Base-by-base conservation (phyloP, 2,329 filamentous ascomycete species). In the Aspergillus thermomutatus region DNA sequence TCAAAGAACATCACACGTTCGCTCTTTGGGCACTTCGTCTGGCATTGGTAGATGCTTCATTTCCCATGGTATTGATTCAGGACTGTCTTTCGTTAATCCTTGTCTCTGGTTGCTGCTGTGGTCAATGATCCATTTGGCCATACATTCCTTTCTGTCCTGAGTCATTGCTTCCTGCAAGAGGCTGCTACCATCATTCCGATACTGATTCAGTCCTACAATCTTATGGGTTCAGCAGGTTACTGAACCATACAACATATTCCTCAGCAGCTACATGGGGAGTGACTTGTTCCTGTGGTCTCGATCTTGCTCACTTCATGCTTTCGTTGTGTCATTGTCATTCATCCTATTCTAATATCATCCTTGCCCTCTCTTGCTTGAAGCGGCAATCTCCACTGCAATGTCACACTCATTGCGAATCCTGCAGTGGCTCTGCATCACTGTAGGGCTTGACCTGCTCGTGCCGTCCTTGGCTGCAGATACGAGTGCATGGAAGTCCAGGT, bases 401-500 rank as follows among this genome's bases (percentile, higher is more conserved):
- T 14, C 14, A 17, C 28, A 25, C 45, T 56, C 51, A 21, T 49
- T 51, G 49, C 50, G 34, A 19, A 37, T 52, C 10, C 31, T 52
- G 37, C 47, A 50, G 49, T 56, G 46, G 57, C 41, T 59, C 9
- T 57, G 23, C 21, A 41, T 56, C n/a, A 53, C 45, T 28, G n/a
- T 37, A 14, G 27, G 28, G 14, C 11, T 58, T 31, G 48, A 40
- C 25, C 41, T 66, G 10, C 48, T 63, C 21, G 31, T 43, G 10
- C 31, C 59, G 17, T 48, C 59, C 8, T 55, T 57, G 17, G 69
- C 70, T 21, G 73, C 69, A 27, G 53, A 50, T 21, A 68, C 59
- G 7, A 56, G 60, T 4, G 66, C 67, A 53, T 80, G 78, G 78
- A 74, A 73, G 49, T 55, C 65, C 17, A 72, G 77, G 53, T 75